Evolutionary conservation across 306 rosid genomes (phyloP).

Genomic region (Arachis hypogaea): DNA sequence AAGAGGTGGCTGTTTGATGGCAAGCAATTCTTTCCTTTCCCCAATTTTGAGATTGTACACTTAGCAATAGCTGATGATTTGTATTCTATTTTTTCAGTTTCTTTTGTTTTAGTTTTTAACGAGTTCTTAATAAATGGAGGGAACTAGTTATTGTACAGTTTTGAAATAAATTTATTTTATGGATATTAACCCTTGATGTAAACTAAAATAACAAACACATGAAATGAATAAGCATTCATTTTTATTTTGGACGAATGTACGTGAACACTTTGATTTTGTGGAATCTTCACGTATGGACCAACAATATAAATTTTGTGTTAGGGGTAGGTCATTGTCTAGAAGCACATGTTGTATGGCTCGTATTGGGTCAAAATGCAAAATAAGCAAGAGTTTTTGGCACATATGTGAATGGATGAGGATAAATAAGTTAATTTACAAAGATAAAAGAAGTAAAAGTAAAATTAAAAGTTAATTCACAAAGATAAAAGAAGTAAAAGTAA

Average conservation of each 20-base stretch:
- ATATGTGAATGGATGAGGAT: no score
- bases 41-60: slow-evolving; percentile 11
- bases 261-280: background rate
- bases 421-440: no score
- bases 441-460: no score
- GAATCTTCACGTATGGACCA: no score
- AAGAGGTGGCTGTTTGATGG: slow-evolving; percentile 28
- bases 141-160: slow-evolving; percentile 4
- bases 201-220: background rate
- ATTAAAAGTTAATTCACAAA: no score
- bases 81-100: slow-evolving; percentile 1
- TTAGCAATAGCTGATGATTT: background rate
- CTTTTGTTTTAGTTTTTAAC: background rate
- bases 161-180: background rate
- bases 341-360: no score
- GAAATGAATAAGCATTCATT: background rate
- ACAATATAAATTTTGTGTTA: no score
- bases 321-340: no score
- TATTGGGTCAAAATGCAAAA: no score
- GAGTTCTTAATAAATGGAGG: slow-evolving; percentile 21
- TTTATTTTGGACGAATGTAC: background rate
- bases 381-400: no score
- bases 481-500: no score
- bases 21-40: background rate
- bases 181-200: background rate